phyloP scores from a whole-genome alignment of 75 land plant species.

The Cupressus sempervirens region DNA sequence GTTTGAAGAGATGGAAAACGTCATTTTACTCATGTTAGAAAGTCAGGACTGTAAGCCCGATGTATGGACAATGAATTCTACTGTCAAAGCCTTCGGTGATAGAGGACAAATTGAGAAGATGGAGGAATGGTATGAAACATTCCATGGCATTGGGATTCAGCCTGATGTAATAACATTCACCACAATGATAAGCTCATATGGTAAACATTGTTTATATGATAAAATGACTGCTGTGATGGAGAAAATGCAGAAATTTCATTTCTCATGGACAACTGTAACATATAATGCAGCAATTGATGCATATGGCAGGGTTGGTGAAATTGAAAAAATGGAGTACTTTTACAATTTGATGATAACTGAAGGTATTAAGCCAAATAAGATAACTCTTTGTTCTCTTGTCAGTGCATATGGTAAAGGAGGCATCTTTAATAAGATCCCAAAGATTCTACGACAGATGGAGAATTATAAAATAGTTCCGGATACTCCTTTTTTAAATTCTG shows the following conservation, averaged over 20 bases:
- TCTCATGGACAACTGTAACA: slow-evolving; percentile 55
- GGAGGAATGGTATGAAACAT: slow-evolving; percentile 79
- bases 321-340: slow-evolving; percentile 55
- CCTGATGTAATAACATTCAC: slow-evolving; percentile 75
- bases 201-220: slow-evolving; percentile 54
- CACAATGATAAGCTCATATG: slow-evolving; percentile 68
- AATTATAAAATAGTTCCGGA: slow-evolving; percentile 72
- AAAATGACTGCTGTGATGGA: slow-evolving; percentile 64
- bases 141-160: slow-evolving; percentile 48
- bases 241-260: slow-evolving; percentile 62
- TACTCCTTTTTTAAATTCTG: slow-evolving; percentile 73
- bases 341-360: slow-evolving; percentile 56
- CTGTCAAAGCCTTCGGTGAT: slow-evolving; percentile 68
- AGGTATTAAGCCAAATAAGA: slow-evolving; percentile 74
- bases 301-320: slow-evolving; percentile 65
- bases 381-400: slow-evolving; percentile 73
- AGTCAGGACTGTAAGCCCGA: slow-evolving; percentile 51
- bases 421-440: slow-evolving; percentile 40
- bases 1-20: slow-evolving; percentile 64
- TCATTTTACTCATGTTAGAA: slow-evolving; percentile 50
- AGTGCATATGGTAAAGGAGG: slow-evolving; percentile 69
- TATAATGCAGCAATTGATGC: slow-evolving; percentile 60
- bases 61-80: slow-evolving; percentile 62
- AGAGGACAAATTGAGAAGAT: slow-evolving; percentile 52
- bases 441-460: slow-evolving; percentile 56